phyloP scores from a whole-genome alignment of 352 stramenopile species.

The Aphanomyces stellatus region DNA sequence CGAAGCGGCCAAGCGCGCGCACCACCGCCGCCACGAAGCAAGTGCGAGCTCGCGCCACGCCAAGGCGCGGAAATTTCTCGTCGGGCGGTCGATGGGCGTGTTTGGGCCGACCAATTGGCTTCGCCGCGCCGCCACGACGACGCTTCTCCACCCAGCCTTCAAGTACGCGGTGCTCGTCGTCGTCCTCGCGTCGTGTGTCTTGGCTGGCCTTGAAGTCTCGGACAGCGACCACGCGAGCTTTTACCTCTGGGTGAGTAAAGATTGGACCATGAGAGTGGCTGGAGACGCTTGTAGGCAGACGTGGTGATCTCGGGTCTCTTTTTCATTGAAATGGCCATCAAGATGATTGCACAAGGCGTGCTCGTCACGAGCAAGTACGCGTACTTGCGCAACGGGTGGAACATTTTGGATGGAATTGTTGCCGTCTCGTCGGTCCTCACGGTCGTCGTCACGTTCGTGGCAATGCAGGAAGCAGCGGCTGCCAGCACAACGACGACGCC shows the following conservation, averaged over 20 bases:
- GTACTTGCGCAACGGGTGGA: conserved; percentile 70
- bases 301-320: conserved; percentile 51
- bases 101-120: conserved; percentile 23
- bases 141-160: conserved; percentile 38
- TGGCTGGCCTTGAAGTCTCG: conserved; percentile 57
- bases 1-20: neutral
- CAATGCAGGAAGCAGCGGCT: too few relatives aligned
- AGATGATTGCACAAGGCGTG: conserved; percentile 61
- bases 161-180: conserved; percentile 50
- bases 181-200: conserved; percentile 53
- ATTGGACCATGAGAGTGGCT: conserved; percentile 15
- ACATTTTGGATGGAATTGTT: conserved; percentile 64
- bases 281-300: conserved; percentile 32
- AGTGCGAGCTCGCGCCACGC: neutral
- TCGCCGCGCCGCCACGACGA: conserved; percentile 18
- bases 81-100: neutral
- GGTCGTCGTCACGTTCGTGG: conserved; percentile 9
- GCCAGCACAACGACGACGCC: neutral
- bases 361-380: conserved; percentile 36
- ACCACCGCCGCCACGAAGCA: neutral
- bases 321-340: conserved; percentile 59
- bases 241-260: conserved; percentile 20
- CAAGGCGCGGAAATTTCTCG: conserved; percentile 27
- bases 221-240: conserved; percentile 29
- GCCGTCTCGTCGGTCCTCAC: conserved; percentile 40